Evolutionary conservation across 2,329 filamentous ascomycete genomes (phyloP), one percentile per base, ranked within the genome.

Genomic region (Alternaria novae-zelandiae): DNA sequence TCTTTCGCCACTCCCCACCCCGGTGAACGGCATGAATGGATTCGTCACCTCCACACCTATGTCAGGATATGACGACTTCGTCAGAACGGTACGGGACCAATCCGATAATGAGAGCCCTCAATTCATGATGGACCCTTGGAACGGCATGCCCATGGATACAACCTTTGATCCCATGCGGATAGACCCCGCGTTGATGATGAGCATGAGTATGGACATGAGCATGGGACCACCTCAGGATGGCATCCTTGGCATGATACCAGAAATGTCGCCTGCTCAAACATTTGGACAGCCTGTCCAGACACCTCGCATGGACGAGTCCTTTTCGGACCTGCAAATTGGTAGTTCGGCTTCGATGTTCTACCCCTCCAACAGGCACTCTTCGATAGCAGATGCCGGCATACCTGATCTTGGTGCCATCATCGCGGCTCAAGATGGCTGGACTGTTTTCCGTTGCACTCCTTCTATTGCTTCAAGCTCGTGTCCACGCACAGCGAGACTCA

Each of bases 391-490:
- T 47, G 66, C 73, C 11, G 74, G 78, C 6, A 71, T 78, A 49
- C 76, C 78, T 10, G 83, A 85, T 61, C 79, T 84, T 45, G 81
- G 82, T 46, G 82, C 83, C 6, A 83, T 86, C 50, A 77, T 85
- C 45, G 80, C 82, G 20, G 84, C 84, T 26, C 84, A 85, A 60
- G 83, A 86, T 63, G 82, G 81, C 8, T 86, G 85, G 85, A 83
- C 82, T 5, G 83, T 82, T 7, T 86, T 86, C 67, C 81, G 84
- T 43, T 87, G 85, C 71, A 85, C 82, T 13, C 83, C 84, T 15
- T 79, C 82, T 21, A 79, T 84, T 46, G 80, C 83, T 13, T 83
- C 84, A 4, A 82, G 78, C 57, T 81, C 81, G 23, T 86, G 84
- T 69, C 85, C 85, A 17, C 83, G 82, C 54, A 86, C 85, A 4